Evolutionary conservation across 2,329 filamentous ascomycete species (phyloP).

Genomic region (Dactylonectria macrodidyma): DNA sequence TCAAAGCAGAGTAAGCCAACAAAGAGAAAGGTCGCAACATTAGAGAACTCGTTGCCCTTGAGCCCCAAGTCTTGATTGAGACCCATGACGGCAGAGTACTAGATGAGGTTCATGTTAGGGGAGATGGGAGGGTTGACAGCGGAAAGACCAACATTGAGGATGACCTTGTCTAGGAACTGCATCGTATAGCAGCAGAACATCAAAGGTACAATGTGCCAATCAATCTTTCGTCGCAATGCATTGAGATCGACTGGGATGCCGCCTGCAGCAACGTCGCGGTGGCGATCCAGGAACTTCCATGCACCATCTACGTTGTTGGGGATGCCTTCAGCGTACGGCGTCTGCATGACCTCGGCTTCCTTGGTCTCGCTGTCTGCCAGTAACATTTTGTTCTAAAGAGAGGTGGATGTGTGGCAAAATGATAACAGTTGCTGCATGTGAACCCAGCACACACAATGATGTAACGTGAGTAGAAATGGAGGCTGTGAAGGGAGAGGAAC

Average conservation of each 20-base stretch:
- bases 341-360: constrained; percentile 29
- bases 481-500: not conserved
- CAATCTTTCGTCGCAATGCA: constrained; percentile 68
- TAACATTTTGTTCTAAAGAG: not conserved
- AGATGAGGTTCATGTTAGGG: constrained; percentile 22
- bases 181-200: constrained; percentile 75
- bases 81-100: constrained; percentile 79
- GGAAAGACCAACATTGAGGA: constrained; percentile 67
- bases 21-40: constrained; percentile 74
- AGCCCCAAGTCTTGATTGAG: constrained; percentile 67
- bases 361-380: constrained; percentile 14
- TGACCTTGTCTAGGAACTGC: constrained; percentile 76
- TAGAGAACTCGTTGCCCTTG: constrained; percentile 73
- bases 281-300: constrained; percentile 61
- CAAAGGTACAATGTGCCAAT: constrained; percentile 71
- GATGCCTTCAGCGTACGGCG: not conserved
- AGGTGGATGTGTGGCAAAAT: no score
- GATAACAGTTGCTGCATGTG: no score
- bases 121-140: constrained; percentile 10
- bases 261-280: constrained; percentile 55
- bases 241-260: constrained; percentile 58
- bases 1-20: constrained; percentile 73
- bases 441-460: not conserved
- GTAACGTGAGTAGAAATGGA: not conserved
- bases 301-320: constrained; percentile 57